Base-by-base conservation (phyloP, 805 yeast species). In the Cephaloascus albidus region DNA sequence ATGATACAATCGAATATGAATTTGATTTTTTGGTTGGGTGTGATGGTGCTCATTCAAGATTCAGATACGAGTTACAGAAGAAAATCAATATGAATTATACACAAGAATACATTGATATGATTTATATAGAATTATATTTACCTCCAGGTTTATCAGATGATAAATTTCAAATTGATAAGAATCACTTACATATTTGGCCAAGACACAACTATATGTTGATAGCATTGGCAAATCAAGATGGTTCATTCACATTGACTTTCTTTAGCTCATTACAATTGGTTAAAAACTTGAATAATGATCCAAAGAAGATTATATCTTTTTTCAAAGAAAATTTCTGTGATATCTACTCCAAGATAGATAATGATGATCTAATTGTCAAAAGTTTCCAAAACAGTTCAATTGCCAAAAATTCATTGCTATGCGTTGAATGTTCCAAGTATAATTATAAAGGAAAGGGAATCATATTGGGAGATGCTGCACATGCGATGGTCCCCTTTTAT, bases 401-500 rank as follows among this genome's bases (percentile, higher is more conserved):
- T 8, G 6, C 6, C 28, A 68, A 80, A 38, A 93, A 95, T 3
- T 68, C 88, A n/a, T 66, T 89, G 35, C 70, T 88, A 63, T 86
- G 85, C 44, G 72, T 85, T 5, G 72, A 71, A 36, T 81, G 85
- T 48, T 61, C 62, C 37, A 87, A 90, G 2, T 89, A 86, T 60
- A 76, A 85, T 52, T 70, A 66, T 36, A 57, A 67, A 33, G 84
- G 78, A 36, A 72, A 74, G 41, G 79, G 79, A 14, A 62, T 89
- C 8, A 61, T 89, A 10, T 61, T 89, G 20, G 97, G 97, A 4
- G 97, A 89, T 57, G 95, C 97, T 1, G 95, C 97, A 0, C 97
- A 89, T 60, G 78, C 93, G 20, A 89, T 88, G 96, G 97, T 89
- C 4, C 97, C 97, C n/a, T 89, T 89, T 57, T 89, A 88, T 54